Conservation (phyloP, 2,329 filamentous ascomycete species). For the Ophiostoma sp. region DNA sequence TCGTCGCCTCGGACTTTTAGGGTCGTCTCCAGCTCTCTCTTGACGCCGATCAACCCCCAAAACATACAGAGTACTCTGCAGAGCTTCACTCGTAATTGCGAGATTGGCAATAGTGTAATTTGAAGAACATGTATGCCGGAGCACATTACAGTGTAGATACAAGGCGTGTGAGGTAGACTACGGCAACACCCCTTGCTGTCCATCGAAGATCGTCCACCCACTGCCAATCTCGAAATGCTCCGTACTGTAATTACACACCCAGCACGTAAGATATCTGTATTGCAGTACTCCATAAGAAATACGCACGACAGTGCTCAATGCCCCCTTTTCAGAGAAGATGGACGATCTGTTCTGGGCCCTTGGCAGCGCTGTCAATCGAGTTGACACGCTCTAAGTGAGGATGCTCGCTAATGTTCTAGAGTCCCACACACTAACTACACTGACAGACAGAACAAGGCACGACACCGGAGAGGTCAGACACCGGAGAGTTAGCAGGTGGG, state of each 20-base stretch:
- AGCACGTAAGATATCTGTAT: neutral
- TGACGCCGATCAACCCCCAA: neutral
- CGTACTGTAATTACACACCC: conserved; percentile 2
- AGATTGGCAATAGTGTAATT: conserved; percentile 7
- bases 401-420: neutral
- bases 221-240: conserved; percentile 13
- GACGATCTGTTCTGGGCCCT: conserved; percentile 20
- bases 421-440: no score
- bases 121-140: neutral
- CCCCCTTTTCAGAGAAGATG: neutral
- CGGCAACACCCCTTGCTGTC: neutral
- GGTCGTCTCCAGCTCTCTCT: neutral
- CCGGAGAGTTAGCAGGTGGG: neutral
- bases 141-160: neutral
- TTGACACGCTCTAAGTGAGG: neutral
- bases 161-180: no score
- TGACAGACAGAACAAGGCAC: neutral
- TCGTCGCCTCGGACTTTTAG: neutral
- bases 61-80: neutral
- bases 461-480: neutral
- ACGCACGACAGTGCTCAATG: neutral
- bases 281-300: neutral
- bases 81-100: neutral
- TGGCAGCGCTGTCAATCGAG: conserved; percentile 13
- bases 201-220: neutral